Evolutionary conservation across 805 yeast genomes (phyloP).

Genomic region (Lachancea sp.): DNA sequence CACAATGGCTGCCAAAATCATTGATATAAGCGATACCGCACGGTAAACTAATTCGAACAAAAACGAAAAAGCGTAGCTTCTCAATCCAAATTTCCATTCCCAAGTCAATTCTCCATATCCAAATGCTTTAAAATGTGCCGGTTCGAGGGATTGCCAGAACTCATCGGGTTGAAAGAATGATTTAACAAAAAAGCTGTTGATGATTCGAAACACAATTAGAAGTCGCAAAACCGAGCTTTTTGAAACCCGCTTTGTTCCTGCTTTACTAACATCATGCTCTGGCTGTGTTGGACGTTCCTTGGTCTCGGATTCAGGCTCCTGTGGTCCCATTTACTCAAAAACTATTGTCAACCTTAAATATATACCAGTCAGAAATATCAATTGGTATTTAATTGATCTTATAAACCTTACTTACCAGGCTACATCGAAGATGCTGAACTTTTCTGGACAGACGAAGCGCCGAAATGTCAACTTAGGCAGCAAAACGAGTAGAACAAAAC

Average conservation of each 20-base stretch:
- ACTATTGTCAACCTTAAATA: not conserved
- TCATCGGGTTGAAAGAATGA: conserved; percentile 97
- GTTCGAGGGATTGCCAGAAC: conserved; percentile 86
- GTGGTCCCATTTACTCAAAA: not conserved
- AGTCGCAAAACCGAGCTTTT: not conserved
- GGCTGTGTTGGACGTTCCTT: not conserved
- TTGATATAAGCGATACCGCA: not conserved
- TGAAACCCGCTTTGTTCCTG: not conserved
- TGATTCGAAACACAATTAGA: conserved; percentile 39
- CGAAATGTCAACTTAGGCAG: conserved; percentile 56
- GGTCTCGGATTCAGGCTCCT: not conserved
- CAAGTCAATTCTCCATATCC: conserved; percentile 85
- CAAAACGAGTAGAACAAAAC: conserved; percentile 35
- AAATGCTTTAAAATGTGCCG: conserved; percentile 70
- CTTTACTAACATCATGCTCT: not conserved
- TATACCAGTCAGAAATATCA: not conserved
- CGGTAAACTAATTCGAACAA: conserved; percentile 41
- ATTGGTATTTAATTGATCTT: not conserved
- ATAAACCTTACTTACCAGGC: not conserved
- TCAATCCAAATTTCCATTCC: conserved; percentile 80
- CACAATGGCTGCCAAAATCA: not conserved
- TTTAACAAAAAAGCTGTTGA: conserved; percentile 54
- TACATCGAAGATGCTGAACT: conserved; percentile 38
- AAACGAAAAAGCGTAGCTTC: conserved; percentile 78
- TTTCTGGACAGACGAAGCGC: conserved; percentile 58